Evolutionary conservation across 2,329 filamentous ascomycete genomes (phyloP).

Genomic region (Immersiporthe knoxdaviesiana): DNA sequence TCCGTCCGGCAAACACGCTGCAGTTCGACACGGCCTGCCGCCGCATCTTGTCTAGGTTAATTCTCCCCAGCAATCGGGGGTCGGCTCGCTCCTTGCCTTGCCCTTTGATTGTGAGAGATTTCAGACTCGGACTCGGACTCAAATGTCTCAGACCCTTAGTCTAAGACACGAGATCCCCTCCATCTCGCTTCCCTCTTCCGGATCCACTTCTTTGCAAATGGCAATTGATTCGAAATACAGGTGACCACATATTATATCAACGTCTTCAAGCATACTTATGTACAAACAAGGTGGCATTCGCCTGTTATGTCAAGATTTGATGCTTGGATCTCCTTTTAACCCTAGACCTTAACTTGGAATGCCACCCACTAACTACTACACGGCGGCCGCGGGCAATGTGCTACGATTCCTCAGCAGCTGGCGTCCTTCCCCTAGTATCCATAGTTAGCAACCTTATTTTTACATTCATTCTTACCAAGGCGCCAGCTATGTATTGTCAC

Average conservation of each 20-base stretch:
- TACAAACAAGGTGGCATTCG: too few relatives aligned
- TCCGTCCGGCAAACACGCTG: neutral
- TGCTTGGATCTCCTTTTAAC: too few relatives aligned
- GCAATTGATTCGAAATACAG: neutral
- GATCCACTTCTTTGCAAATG: neutral
- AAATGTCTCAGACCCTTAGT: neutral
- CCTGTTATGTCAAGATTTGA: too few relatives aligned
- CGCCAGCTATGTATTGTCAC: neutral
- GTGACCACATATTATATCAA: too few relatives aligned
- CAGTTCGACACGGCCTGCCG: slow-evolving; percentile 1
- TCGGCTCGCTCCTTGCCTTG: slow-evolving; percentile 8
- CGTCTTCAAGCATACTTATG: neutral
- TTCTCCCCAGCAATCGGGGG: neutral
- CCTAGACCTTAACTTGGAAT: neutral
- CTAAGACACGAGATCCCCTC: slow-evolving; percentile 9
- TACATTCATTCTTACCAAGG: neutral
- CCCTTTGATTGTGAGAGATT: too few relatives aligned
- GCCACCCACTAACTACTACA: too few relatives aligned
- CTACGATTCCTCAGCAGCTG: neutral
- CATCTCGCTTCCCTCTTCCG: slow-evolving; percentile 1
- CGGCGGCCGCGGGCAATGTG: neutral
- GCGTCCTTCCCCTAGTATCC: neutral
- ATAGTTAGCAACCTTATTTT: neutral
- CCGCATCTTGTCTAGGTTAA: neutral
- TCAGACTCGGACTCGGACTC: neutral